Base-by-base conservation (phyloP, 2,329 filamentous ascomycete genomes). In the Trichothecium roseum region DNA sequence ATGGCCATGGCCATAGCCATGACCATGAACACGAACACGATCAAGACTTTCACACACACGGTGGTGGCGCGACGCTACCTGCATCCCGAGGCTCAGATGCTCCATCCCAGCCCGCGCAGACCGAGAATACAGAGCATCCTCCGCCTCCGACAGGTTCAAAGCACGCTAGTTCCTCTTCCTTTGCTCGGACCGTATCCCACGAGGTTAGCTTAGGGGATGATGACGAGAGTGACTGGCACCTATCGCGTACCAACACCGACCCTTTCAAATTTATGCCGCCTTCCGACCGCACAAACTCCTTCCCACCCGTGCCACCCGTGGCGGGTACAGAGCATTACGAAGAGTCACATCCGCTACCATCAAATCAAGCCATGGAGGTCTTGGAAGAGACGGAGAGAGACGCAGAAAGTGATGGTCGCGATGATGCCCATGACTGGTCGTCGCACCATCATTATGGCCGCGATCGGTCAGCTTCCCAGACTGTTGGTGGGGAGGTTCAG, bases 101-200 rank as follows among this genome's bases (percentile, higher is more conserved):
- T 20, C 16, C 8, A 7, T 17, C 31, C 8, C 31, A 20, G 31
- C 15, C 31, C 8, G 16, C 31, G 8, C 31, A 9, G 8, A 34
- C 32, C 32, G 12, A 34, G 18, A 6, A 30, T 17, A 18, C 32
- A 28, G 28, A 26, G 5, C 24, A 36, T 17, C 10, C 18, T 12
- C 24, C 37, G 13, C 15, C 34, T 10, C 9, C 35, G 18, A 32
- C 30, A 8, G 22, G 12, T 8, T 24, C 64, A 18, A 74, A 75
- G 43, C 75, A 79, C 49, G 53, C 66, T 8, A 80, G 74, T 52
- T 74, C 67, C 32, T 66, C 70, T 50, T 81, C 77, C 1, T 81
- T 81, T 54, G 65, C 74, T 9, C 68, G 76, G 26, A 81, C 77
- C 2, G 74, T 78, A 10, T 71, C 75, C 9, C 69, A 78, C 38